Evolutionary conservation across 1,139 yeast genomes (phyloP).

Genomic region (Yamadazyma friedrichii): DNA sequence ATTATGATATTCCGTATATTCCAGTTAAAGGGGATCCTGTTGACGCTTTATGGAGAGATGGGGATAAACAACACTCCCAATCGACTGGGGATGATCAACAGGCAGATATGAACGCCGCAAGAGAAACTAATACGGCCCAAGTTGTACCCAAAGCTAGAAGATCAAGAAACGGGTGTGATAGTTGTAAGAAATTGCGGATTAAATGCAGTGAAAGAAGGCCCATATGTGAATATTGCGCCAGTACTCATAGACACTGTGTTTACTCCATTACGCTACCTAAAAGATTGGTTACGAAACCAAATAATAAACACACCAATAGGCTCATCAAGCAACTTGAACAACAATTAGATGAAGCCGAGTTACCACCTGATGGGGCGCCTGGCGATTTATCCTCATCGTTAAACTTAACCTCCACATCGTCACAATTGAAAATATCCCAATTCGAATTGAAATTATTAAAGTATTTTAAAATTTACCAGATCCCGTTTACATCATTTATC

Average conservation of each 20-base stretch:
- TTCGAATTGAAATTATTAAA: conserved; percentile 8
- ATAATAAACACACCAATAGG: conserved; percentile 3
- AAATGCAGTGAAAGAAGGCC: conserved; percentile 39
- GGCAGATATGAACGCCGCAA: too few species aligned
- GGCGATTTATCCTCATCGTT: not conserved
- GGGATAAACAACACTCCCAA: too few species aligned
- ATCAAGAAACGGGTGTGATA: conserved; percentile 30
- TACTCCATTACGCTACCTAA: not conserved
- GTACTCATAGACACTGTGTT: conserved; percentile 28
- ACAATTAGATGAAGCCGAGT: not conserved
- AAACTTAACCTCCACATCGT: conserved; percentile 2
- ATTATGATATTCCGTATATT: too few species aligned
- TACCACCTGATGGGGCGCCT: not conserved
- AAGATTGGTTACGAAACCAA: conserved; percentile 1
- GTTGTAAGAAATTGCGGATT: conserved; percentile 30
- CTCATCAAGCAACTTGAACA: conserved; percentile 6
- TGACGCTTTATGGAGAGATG: too few species aligned
- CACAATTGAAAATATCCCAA: conserved; percentile 2
- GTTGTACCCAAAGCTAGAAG: conserved; percentile 12
- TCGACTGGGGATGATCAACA: too few species aligned
- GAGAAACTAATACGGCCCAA: too few species aligned
- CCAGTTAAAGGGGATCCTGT: too few species aligned
- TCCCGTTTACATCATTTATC: conserved; percentile 5
- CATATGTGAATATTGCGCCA: conserved; percentile 36
- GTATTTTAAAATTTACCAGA: conserved; percentile 3